These are phyloP conservation scores for Sphagnurus paluster DNA, from an alignment of 1,284 basidiomycete species.

Conservation along the genomic window DNA sequence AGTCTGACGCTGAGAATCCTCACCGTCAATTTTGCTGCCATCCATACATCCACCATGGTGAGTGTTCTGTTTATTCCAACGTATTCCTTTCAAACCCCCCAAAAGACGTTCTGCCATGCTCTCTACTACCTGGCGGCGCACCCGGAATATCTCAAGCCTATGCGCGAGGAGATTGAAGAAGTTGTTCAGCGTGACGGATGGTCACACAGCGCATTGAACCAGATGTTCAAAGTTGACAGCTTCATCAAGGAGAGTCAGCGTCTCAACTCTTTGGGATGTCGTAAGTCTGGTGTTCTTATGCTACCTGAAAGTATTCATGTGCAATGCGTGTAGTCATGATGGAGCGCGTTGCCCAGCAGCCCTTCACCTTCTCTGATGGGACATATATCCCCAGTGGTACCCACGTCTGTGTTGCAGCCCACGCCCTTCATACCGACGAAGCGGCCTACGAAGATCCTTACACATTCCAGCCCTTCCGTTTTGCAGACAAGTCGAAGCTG, in stretches of 20 bases:
- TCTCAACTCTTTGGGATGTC: constrained; percentile 9
- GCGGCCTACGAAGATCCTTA: constrained; percentile 23
- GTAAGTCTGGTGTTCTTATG: constrained; percentile 15
- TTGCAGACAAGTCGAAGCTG: constrained; percentile 14
- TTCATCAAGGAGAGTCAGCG: constrained; percentile 31
- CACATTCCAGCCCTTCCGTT: constrained; percentile 31
- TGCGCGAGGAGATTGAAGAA: constrained; percentile 43
- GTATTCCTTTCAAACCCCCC: neutral
- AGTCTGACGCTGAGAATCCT: constrained; percentile 22
- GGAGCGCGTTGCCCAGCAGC: constrained; percentile 21
- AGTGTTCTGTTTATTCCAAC: neutral
- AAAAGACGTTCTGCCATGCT: constrained; percentile 13
- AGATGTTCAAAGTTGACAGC: constrained; percentile 42
- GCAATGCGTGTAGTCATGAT: constrained; percentile 20
- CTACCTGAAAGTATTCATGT: too few relatives aligned
- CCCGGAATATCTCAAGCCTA: constrained; percentile 36
- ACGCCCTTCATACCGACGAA: constrained; percentile 20
- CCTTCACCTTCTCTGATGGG: constrained; percentile 33
- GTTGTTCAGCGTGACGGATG: constrained; percentile 35
- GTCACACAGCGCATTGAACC: constrained; percentile 38
- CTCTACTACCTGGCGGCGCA: constrained; percentile 40
- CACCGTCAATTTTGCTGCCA: constrained; percentile 21
- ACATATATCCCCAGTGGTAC: constrained; percentile 28
- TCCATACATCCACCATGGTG: constrained; percentile 24
- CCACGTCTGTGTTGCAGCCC: constrained; percentile 17